phyloP scores from a whole-genome alignment of 2,329 filamentous ascomycete genomes.

The Fusarium continuum region DNA sequence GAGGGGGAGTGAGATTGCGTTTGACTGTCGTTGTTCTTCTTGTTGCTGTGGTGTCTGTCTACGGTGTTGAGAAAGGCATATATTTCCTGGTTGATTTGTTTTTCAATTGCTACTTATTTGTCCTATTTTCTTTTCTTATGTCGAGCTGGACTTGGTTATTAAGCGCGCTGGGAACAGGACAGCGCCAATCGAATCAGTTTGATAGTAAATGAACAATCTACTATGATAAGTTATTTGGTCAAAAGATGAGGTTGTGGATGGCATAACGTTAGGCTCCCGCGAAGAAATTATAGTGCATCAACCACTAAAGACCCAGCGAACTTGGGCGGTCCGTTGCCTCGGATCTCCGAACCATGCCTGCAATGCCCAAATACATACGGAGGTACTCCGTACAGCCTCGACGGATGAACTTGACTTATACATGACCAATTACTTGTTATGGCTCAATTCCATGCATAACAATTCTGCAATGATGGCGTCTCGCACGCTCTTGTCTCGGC shows the following conservation, averaged over 20 bases:
- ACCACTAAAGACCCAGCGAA: slow-evolving; percentile 11
- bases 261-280: too few species aligned
- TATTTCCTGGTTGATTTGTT: not conserved
- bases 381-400: too few species aligned
- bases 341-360: slow-evolving; percentile 14
- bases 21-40: not conserved
- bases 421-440: not conserved
- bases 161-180: not conserved
- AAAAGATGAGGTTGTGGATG: not conserved
- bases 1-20: slow-evolving; percentile 8
- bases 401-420: not conserved
- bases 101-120: not conserved
- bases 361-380: too few species aligned
- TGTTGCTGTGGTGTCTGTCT: too few species aligned
- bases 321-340: not conserved
- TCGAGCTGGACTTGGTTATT: not conserved
- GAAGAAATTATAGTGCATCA: slow-evolving; percentile 3
- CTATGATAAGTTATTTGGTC: not conserved
- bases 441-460: not conserved
- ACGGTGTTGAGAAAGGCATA: not conserved
- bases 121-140: not conserved
- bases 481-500: not conserved
- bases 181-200: not conserved
- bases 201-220: not conserved
- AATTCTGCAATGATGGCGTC: not conserved